A percentile compares a stretch with the other conserved stretches of the same genome.
These are phyloP conservation scores for Neoboletus magnificus DNA, from an alignment of 768 basidiomycete genomes.

Conservation along the genomic window DNA sequence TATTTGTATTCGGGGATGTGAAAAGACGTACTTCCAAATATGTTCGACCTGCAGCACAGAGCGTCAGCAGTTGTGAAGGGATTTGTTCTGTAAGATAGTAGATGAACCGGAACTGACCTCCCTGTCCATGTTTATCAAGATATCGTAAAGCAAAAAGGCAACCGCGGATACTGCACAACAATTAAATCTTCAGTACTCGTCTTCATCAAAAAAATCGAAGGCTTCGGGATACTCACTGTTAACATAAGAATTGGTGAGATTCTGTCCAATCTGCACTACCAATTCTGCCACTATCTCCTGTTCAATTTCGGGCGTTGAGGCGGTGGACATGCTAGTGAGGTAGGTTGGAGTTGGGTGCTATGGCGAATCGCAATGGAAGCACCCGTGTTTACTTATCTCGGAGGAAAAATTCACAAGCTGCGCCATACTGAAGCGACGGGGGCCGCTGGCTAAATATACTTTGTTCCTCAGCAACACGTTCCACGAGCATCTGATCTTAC, in stretches of 20 bases:
- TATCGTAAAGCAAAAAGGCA: not conserved
- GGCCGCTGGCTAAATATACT: no score
- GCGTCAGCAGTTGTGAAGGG: not conserved
- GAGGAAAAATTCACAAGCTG: no score
- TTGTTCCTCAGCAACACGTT: no score
- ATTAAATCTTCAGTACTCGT: not conserved
- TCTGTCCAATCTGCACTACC: not conserved
- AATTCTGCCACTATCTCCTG: not conserved
- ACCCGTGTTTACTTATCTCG: no score
- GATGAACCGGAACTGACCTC: not conserved
- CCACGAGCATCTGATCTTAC: no score
- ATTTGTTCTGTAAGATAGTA: not conserved
- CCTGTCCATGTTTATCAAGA: slow-evolving; percentile 5
- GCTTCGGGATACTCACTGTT: not conserved
- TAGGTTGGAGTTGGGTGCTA: not conserved
- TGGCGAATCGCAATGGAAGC: not conserved
- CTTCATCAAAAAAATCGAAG: not conserved
- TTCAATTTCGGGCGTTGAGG: not conserved
- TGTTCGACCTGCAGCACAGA: not conserved
- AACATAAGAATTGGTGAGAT: not conserved
- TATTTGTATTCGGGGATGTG: no score
- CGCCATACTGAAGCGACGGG: no score
- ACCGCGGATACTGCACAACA: not conserved
- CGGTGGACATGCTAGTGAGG: not conserved
- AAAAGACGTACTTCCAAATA: slow-evolving; percentile 1